Percentiles rank a stretch among this genome's conserved stretches.
These are phyloP conservation scores for Perkinsus olseni DNA, from an alignment of 169 alveolate genomes.

Conservation along the genomic window DNA sequence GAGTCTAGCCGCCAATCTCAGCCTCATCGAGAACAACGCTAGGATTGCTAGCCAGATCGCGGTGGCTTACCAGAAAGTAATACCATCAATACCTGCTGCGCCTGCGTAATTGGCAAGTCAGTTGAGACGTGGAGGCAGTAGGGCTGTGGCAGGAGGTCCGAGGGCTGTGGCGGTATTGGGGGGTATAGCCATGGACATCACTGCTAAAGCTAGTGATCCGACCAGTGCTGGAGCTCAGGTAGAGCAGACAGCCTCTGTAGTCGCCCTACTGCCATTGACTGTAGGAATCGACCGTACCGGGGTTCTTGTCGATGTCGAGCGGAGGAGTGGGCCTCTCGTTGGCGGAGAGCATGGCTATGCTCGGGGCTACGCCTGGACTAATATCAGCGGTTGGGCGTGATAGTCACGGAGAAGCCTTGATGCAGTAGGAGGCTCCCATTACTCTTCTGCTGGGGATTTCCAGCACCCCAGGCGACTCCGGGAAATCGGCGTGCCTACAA, in stretches of 20 bases:
- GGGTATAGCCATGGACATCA: not conserved
- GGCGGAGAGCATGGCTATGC: not conserved
- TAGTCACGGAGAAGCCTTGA: not conserved
- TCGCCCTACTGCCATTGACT: not conserved
- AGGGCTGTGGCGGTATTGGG: not conserved
- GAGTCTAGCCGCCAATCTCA: conserved; percentile 53
- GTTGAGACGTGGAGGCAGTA: too few species aligned
- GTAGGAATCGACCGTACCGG: not conserved
- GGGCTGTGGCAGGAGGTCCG: not conserved
- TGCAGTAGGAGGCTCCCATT: not conserved
- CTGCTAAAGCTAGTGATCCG: not conserved
- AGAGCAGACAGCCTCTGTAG: not conserved
- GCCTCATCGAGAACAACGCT: conserved; percentile 50
- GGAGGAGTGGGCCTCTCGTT: not conserved
- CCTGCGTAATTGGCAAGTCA: too few species aligned
- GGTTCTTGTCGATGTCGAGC: not conserved
- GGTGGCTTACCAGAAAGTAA: not conserved
- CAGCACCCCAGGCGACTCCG: not conserved
- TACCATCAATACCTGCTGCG: too few species aligned
- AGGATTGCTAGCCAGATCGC: conserved; percentile 26
- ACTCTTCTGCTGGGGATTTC: too few species aligned
- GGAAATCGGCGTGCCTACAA: not conserved
- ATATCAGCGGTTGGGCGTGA: not conserved
- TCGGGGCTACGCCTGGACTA: not conserved
- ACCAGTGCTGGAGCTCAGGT: not conserved